Conservation (phyloP, 208 protist genomes). For the Crithidia mellificae region DNA sequence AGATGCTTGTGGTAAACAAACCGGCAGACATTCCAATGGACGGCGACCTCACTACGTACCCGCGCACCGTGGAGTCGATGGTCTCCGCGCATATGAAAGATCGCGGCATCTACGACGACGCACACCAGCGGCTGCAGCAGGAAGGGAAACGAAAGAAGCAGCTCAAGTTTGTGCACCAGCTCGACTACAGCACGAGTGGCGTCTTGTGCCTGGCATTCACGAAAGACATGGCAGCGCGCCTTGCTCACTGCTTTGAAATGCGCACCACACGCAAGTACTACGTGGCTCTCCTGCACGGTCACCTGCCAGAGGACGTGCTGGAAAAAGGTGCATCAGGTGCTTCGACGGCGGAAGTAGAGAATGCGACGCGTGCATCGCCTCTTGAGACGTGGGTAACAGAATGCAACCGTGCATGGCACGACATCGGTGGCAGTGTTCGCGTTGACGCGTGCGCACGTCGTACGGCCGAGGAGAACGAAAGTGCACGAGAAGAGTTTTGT, state of each 20-base stretch:
- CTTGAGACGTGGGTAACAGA: constrained; percentile 9
- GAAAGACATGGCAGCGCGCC: constrained; percentile 69
- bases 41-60: constrained; percentile 26
- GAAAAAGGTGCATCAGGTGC: background rate
- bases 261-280: constrained; percentile 82
- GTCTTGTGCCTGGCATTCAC: constrained; percentile 89
- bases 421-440: background rate
- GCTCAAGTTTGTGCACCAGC: constrained; percentile 91
- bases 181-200: constrained; percentile 91
- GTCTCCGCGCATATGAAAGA: constrained; percentile 42
- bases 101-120: constrained; percentile 35
- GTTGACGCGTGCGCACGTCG: constrained; percentile 1
- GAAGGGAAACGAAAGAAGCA: constrained; percentile 44
- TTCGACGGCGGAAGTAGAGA: background rate
- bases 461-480: background rate
- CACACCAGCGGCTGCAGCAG: constrained; percentile 32
- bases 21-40: constrained; percentile 86
- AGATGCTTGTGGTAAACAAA: constrained; percentile 90
- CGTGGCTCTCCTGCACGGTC: constrained; percentile 75
- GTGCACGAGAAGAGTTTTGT: constrained; percentile 1
- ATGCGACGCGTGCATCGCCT: background rate
- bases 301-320: constrained; percentile 30
- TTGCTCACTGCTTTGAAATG: constrained; percentile 88
- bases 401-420: constrained; percentile 16
- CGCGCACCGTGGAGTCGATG: constrained; percentile 60